These are phyloP conservation scores for Mycocalia duriaeana DNA, from an alignment of 1,284 basidiomycete species.

Conservation along the genomic window DNA sequence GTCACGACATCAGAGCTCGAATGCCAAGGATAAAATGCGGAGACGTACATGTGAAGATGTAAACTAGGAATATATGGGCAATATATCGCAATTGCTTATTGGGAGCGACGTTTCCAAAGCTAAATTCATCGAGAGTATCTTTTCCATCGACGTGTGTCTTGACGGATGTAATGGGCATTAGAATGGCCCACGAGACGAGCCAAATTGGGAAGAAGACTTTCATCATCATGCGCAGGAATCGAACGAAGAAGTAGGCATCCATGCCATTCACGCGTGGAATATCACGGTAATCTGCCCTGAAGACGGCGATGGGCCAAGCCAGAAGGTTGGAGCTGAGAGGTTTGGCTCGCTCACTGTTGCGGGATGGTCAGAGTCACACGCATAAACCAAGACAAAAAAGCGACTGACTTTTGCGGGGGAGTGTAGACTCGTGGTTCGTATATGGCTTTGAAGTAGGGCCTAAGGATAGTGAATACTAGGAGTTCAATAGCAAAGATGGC, in stretches of 20 bases:
- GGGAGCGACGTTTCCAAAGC: slow-evolving; percentile 72
- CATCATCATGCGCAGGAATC: slow-evolving; percentile 81
- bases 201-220: slow-evolving; percentile 81
- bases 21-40: neutral
- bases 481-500: slow-evolving; percentile 66
- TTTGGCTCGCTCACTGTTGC: slow-evolving; percentile 47
- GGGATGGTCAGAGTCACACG: neutral
- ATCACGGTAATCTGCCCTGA: slow-evolving; percentile 51
- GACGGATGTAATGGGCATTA: slow-evolving; percentile 66
- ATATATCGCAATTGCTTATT: slow-evolving; percentile 57
- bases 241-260: slow-evolving; percentile 92
- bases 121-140: slow-evolving; percentile 69
- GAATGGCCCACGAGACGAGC: slow-evolving; percentile 68
- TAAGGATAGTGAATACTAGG: slow-evolving; percentile 62
- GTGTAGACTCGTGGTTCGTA: slow-evolving; percentile 80
- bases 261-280: slow-evolving; percentile 78
- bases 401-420: slow-evolving; percentile 43
- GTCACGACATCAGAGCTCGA: neutral
- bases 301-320: slow-evolving; percentile 58
- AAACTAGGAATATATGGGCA: slow-evolving; percentile 72
- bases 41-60: slow-evolving; percentile 69
- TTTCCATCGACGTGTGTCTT: slow-evolving; percentile 43
- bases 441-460: slow-evolving; percentile 67
- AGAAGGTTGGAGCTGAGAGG: slow-evolving; percentile 42
- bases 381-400: slow-evolving; percentile 1